phyloP scores from a whole-genome alignment of 1,284 basidiomycete genomes.

The Tremellales sp. region DNA sequence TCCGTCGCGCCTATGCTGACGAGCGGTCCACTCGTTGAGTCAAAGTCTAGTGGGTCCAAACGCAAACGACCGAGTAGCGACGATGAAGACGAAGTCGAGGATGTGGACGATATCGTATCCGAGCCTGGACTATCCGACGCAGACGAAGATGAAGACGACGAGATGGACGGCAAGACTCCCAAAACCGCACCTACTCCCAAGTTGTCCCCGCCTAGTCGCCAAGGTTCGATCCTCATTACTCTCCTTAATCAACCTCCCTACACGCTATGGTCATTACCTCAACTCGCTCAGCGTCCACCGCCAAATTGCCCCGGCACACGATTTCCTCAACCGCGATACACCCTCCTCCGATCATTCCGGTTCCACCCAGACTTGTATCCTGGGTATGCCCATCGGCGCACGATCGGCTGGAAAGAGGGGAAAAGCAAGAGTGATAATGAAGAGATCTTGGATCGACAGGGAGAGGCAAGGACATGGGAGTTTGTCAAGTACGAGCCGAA shows the following conservation, averaged over 20 bases:
- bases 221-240: conserved; percentile 72
- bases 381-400: conserved; percentile 87
- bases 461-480: conserved; percentile 44
- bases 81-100: conserved; percentile 29
- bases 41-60: neutral
- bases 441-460: conserved; percentile 43
- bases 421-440: conserved; percentile 41
- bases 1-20: conserved; percentile 66
- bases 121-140: no score
- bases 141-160: conserved; percentile 42
- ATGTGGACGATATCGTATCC: conserved; percentile 53
- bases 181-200: conserved; percentile 3
- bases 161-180: conserved; percentile 13
- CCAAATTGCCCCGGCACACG: conserved; percentile 21
- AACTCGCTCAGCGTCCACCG: conserved; percentile 62
- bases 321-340: conserved; percentile 61
- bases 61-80: neutral
- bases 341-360: conserved; percentile 71
- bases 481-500: conserved; percentile 30
- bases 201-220: conserved; percentile 42
- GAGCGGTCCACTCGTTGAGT: conserved; percentile 49
- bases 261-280: conserved; percentile 76
- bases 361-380: conserved; percentile 71
- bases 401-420: conserved; percentile 63
- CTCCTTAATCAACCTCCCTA: conserved; percentile 84